Evolutionary conservation across 2,329 filamentous ascomycete species (phyloP).

Genomic region (Botryotinia globosa): DNA sequence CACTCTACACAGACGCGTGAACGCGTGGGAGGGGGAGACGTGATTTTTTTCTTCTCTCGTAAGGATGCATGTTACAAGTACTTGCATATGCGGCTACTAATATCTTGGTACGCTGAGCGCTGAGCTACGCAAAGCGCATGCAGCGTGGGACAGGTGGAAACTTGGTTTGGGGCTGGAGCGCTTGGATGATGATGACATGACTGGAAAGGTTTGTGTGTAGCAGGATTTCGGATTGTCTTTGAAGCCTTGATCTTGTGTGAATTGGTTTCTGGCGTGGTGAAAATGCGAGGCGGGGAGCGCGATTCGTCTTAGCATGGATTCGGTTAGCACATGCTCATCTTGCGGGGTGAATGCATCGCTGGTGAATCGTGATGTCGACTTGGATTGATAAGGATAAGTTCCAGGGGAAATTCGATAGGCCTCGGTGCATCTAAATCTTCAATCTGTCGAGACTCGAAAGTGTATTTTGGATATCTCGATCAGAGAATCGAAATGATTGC

Average conservation of each 20-base stretch:
- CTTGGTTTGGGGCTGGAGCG: background rate
- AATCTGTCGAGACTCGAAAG: constrained; percentile 5
- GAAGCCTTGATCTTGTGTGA: background rate
- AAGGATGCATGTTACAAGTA: background rate
- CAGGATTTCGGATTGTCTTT: background rate
- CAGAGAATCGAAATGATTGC: background rate
- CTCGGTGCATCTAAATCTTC: constrained; percentile 12
- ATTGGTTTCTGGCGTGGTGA: background rate
- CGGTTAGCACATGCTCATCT: background rate
- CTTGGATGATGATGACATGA: background rate
- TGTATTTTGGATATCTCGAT: background rate
- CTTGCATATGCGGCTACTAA: constrained; percentile 3
- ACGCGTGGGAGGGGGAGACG: background rate
- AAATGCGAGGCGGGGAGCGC: background rate
- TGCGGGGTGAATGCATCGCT: constrained; percentile 4
- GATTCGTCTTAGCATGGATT: background rate
- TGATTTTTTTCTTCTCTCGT: background rate
- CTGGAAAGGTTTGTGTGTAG: background rate
- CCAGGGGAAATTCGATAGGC: background rate
- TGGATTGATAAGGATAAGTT: constrained; percentile 10
- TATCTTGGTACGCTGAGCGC: background rate
- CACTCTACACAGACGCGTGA: background rate
- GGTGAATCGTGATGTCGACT: background rate
- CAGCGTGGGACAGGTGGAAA: background rate
- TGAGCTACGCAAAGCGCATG: background rate